Conservation (phyloP, 495 filamentous ascomycete species). For the Xylaria grammica region DNA sequence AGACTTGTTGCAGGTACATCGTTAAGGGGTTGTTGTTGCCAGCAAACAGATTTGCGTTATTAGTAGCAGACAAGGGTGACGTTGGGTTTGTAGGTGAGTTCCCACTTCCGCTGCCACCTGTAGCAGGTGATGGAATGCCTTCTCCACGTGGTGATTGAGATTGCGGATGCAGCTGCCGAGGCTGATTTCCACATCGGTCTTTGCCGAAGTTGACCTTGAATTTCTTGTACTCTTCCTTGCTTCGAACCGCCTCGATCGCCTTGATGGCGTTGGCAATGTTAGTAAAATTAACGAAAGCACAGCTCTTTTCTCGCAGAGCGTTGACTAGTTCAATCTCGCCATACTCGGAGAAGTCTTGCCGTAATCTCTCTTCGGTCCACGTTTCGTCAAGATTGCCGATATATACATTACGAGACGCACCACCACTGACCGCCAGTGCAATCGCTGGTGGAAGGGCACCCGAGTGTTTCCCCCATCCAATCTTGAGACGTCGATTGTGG, state of each 20-base stretch:
- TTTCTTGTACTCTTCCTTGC: slow-evolving; percentile 92
- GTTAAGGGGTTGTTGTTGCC: slow-evolving; percentile 87
- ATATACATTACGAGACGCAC: slow-evolving; percentile 96
- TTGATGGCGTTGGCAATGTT: slow-evolving; percentile 99
- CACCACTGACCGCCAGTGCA: slow-evolving; percentile 92
- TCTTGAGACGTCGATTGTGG: slow-evolving; percentile 96
- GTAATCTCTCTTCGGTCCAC: slow-evolving; percentile 92
- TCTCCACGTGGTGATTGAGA: slow-evolving; percentile 66
- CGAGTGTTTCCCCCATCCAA: slow-evolving; percentile 99
- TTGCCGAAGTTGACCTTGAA: slow-evolving; percentile 99
- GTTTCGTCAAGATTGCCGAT: slow-evolving; percentile 97
- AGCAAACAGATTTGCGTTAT: slow-evolving; percentile 70
- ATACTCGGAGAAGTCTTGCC: slow-evolving; percentile 96
- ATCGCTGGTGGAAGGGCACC: slow-evolving; percentile 96
- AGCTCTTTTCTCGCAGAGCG: slow-evolving; percentile 96
- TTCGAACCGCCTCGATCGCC: slow-evolving; percentile 92
- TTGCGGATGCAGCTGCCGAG: slow-evolving; percentile 73
- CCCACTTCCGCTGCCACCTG: slow-evolving; percentile 62
- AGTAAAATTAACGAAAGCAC: slow-evolving; percentile 98
- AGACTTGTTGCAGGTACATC: slow-evolving; percentile 90
- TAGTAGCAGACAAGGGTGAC: slow-evolving; percentile 38
- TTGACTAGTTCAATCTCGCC: slow-evolving; percentile 98
- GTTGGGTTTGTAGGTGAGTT: slow-evolving; percentile 51
- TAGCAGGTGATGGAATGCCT: slow-evolving; percentile 73
- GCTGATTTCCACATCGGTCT: slow-evolving; percentile 95